These are phyloP conservation scores for Boletus pseudopeckii DNA, from an alignment of 768 basidiomycete genomes.

Conservation along the genomic window DNA sequence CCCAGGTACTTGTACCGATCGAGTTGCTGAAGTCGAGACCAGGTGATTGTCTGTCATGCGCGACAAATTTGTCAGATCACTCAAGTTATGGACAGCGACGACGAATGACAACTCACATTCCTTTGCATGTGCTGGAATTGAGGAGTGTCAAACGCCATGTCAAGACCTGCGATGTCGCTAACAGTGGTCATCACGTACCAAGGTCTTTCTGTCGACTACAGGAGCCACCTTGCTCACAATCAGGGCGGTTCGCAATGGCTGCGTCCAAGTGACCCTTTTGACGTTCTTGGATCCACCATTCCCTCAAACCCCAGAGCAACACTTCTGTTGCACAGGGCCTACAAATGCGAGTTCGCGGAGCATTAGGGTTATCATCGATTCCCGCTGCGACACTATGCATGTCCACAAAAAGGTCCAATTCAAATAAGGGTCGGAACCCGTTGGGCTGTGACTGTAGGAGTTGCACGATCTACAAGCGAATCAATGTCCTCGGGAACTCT, in stretches of 20 bases:
- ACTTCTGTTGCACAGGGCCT: slow-evolving; percentile 73
- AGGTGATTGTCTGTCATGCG: slow-evolving; percentile 40
- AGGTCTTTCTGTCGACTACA: slow-evolving; percentile 66
- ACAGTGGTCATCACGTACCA: slow-evolving; percentile 39
- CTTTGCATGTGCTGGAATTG: slow-evolving; percentile 57
- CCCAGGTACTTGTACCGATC: slow-evolving; percentile 1
- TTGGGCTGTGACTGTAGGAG: slow-evolving; percentile 58
- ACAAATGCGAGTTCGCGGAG: slow-evolving; percentile 62
- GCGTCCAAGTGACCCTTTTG: slow-evolving; percentile 63
- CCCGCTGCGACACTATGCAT: slow-evolving; percentile 57
- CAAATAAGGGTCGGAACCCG: slow-evolving; percentile 64
- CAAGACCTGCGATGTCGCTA: not conserved
- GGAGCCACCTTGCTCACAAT: slow-evolving; percentile 60
- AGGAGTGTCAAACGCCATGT: slow-evolving; percentile 8
- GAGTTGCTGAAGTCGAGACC: slow-evolving; percentile 13
- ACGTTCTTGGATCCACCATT: slow-evolving; percentile 83
- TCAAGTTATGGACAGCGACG: not conserved
- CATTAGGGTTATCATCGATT: slow-evolving; percentile 51
- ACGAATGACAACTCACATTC: slow-evolving; percentile 54
- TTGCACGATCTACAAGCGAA: slow-evolving; percentile 50
- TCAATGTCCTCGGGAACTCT: slow-evolving; percentile 4
- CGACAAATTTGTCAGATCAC: slow-evolving; percentile 2
- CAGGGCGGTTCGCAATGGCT: slow-evolving; percentile 52
- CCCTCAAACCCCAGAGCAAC: slow-evolving; percentile 69
- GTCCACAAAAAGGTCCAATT: slow-evolving; percentile 67